Base-by-base conservation (phyloP, 768 basidiomycete species). In the Hysterangium stoloniferum region DNA sequence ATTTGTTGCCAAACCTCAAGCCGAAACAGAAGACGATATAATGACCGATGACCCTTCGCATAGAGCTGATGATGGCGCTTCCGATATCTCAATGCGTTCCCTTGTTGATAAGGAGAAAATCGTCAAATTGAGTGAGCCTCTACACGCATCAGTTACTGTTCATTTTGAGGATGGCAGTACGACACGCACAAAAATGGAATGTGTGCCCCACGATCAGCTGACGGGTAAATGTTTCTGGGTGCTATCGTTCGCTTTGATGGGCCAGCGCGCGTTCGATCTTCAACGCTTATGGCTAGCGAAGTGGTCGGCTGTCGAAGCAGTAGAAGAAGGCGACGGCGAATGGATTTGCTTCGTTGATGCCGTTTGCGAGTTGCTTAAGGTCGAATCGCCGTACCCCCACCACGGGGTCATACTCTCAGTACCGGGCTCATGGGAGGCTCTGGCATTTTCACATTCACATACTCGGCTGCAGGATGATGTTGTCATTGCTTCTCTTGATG, bases 181-280 rank as follows among this genome's bases (percentile, higher is more conserved):
- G 34, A 65, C 70, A 7, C 72, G 75, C 1, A 66, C 71, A 4
- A 71, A 72, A 13, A 67, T 88, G 17, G 75, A 83, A 56, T 67
- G 84, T 51, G 63, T 71, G 6, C 77, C 84, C 0, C 67, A 69
- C 35, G 77, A 83, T 57, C 55, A 60, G 5, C 68, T 91, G 13
- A 82, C 82, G 7, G 64, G 61, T 24, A 76, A 78, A 49, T 79
- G 76, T 48, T 65, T 95, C 37, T 72, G 78, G 41, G 70, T 78
- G 6, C 70, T 94, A 5, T 75, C 88, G 0, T 67, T 80, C 20
- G 71, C 76, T 8, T 58, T 93, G 12, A 77, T 85, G 1, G 55
- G 70, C 0, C 74, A 80, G 12, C 63, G 71, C 2, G 75, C 78
- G 35, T 85, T 81, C 55, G 58, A 62, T 13, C 58, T 88, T 3